A percentile compares a stretch with the other conserved stretches of the same genome.
Conservation (phyloP, 2,329 filamentous ascomycete genomes). For the Lasiodiplodia sp. region DNA sequence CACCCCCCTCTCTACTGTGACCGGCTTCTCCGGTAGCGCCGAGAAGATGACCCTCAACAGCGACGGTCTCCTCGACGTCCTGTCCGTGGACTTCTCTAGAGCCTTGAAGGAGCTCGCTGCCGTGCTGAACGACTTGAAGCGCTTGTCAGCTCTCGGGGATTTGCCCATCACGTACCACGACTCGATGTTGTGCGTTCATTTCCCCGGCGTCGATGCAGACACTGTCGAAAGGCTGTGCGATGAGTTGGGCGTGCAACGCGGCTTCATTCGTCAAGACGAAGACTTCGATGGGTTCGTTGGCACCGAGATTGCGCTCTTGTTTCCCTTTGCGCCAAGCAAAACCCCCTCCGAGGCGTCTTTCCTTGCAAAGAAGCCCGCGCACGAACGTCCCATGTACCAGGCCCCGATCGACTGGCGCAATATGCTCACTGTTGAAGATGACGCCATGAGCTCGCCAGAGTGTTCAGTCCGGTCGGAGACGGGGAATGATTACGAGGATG, state of each 20-base stretch:
- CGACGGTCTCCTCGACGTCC: slow-evolving; percentile 81
- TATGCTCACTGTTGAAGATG: slow-evolving; percentile 59
- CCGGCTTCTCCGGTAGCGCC: slow-evolving; percentile 54
- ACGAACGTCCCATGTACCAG: slow-evolving; percentile 40
- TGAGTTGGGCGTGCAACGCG: slow-evolving; percentile 84
- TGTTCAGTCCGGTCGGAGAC: slow-evolving; percentile 49
- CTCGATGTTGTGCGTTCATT: slow-evolving; percentile 78
- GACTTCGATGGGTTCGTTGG: slow-evolving; percentile 74
- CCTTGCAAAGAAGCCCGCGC: slow-evolving; percentile 50
- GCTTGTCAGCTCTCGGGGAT: slow-evolving; percentile 79
- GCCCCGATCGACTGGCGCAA: slow-evolving; percentile 63
- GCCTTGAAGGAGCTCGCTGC: slow-evolving; percentile 83
- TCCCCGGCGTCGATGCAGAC: slow-evolving; percentile 86
- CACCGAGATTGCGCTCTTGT: slow-evolving; percentile 77
- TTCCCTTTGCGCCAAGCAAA: slow-evolving; percentile 80
- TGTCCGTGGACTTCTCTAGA: slow-evolving; percentile 87
- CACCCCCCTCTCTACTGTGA: slow-evolving; percentile 70
- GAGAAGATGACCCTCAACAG: slow-evolving; percentile 73
- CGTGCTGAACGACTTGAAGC: slow-evolving; percentile 81
- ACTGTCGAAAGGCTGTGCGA: slow-evolving; percentile 84
- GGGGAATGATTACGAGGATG: slow-evolving; percentile 51
- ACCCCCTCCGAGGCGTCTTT: slow-evolving; percentile 56
- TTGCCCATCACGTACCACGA: slow-evolving; percentile 78
- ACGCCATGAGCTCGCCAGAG: slow-evolving; percentile 36
- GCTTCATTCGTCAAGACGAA: slow-evolving; percentile 78